Evolutionary conservation across 495 filamentous ascomycete species (phyloP), one percentile per base, ranked within the genome.

Genomic region (Tuber brumale): DNA sequence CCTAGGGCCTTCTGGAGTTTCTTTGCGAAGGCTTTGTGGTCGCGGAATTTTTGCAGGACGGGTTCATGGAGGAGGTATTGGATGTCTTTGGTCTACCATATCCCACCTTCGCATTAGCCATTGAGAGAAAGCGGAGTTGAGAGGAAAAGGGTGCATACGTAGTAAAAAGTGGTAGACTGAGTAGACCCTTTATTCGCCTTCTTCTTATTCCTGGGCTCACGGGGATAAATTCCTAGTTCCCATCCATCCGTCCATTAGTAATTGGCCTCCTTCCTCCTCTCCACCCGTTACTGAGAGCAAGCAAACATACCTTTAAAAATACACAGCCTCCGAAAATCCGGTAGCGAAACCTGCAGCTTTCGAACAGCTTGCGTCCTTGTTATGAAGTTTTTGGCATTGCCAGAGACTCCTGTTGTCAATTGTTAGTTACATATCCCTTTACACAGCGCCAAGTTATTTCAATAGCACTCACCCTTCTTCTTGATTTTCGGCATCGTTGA

Each of bases 61-160:
- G 96, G 95, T 84, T 99, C 95, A 84, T 99, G 95, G 72, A 97
- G 91, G 41, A 99, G 90, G 80, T 97, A 99, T 85, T 97, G 94
- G 82, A 99, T 97, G 83, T 99, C 95, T 87, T 95, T 97, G 81
- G 94, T 93, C 82, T 83, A 37, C 66, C 21, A 35, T 21, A 46
- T 23, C 21, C 43, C 97, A 94, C 88, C 95, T 66, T 31, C 16
- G 96, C 88, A 97, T 97, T 76, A 92, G 89, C 86, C 95, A 94
- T 95, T 80, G 87, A 86, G 23, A 95, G 86, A 23, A 95, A 86
- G 23, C 93, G 93, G 84, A 95, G 93, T 84, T 96, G 92, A 69
- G 96, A 90, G n/a, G 97, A 89, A 94, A 97, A 84, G 94, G 94
- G 83, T 94, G 87, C 94, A 94, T 83, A 94, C 93, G 87, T 99